Base-by-base conservation (phyloP, 2,329 filamentous ascomycete genomes). In the Lasiodiplodia sp. region DNA sequence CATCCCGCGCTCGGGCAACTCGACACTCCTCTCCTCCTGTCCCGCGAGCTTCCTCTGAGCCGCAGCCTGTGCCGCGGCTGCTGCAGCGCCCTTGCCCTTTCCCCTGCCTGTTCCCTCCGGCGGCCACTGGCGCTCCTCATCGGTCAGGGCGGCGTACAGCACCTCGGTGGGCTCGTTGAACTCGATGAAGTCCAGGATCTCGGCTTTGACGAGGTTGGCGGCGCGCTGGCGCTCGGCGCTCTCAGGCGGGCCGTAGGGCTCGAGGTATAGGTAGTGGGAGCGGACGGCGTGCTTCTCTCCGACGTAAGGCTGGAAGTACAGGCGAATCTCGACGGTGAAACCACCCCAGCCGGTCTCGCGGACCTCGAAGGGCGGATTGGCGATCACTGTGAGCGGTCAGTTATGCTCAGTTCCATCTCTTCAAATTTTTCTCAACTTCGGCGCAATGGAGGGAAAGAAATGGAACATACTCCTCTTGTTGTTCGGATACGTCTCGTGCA, bases 151-250 rank as follows among this genome's bases (percentile, higher is more conserved):
- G 71, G 97, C 93, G 81, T 93, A 97, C 76, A 99, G 95, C 56
- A 92, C 88, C 79, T 97, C 93, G 74, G 94, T 96, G 0, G 96
- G 96, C 80, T 99, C 96, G 82, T 97, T 98, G 86, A 99, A 99
- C 62, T 98, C 87, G 72, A 98, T 91, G 76, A 97, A 94, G 79
- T 99, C 96, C 77, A 97, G 93, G 69, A 89, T 90, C 86, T 96
- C 95, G 63, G 90, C 88, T 38, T 90, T 84, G 55, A 98, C 90
- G 75, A 91, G 72, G 82, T 81, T 82, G 88, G 82, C 75, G 31
- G 70, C 70, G 51, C 79, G 75, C 70, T 80, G 77, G 83, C 88
- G 92, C 78, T 91, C 89, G 66, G 88, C 90, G 69, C 81, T 79
- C 75, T 96, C 92, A 69, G 77, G 74, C 25, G 82, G 86, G 18